Base-by-base conservation (phyloP, 2,329 filamentous ascomycete genomes). In the Penicillium sp. region DNA sequence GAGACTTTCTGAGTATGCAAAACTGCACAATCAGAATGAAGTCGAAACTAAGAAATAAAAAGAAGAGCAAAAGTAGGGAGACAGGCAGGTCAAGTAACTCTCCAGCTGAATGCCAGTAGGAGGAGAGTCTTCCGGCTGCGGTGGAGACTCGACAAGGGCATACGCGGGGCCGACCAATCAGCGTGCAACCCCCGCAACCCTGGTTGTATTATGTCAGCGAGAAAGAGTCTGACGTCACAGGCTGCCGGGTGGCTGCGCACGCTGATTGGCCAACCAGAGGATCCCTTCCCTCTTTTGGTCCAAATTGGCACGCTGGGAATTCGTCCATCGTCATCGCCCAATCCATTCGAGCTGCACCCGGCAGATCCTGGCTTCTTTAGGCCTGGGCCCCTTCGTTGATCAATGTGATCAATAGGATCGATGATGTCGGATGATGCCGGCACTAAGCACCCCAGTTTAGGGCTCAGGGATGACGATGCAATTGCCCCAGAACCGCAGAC, bases 401-500 rank as follows among this genome's bases (percentile, higher is more conserved):
- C 6, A n/a, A 18, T 39, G 24, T 28, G 24, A 28, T 28, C 10
- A 10, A 28, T 28, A 28, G 24, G 10, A 28, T 28, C 34, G 18
- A 37, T 29, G 42, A 24, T 29, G 24, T 31, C 21, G 16, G 28
- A 31, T 45, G 26, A 31, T 45, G 42, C 10, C 42, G 16, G 42
- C 40, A 43, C 23, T 43, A 43, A 5, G 24, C 37, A 40, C 13
- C 13, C 6, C 10, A 24, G 11, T 10, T 19, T 24, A 40, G 19
- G 16, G 10, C 11, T 16, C 24, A 45, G 42, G 42, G 14, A 31
- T 21, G 42, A 31, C 42, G 26, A 45, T 45, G 42, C 21, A 83
- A 67, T 99, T 99, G 74, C 90, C 87, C 94, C 94, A 99, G 73
- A 96, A 99, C 66, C 88, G 88, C 43, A 96, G 79, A 0, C 94